Evolutionary conservation across 2,329 filamentous ascomycete genomes (phyloP).

Genomic region (Colletotrichum incanum): DNA sequence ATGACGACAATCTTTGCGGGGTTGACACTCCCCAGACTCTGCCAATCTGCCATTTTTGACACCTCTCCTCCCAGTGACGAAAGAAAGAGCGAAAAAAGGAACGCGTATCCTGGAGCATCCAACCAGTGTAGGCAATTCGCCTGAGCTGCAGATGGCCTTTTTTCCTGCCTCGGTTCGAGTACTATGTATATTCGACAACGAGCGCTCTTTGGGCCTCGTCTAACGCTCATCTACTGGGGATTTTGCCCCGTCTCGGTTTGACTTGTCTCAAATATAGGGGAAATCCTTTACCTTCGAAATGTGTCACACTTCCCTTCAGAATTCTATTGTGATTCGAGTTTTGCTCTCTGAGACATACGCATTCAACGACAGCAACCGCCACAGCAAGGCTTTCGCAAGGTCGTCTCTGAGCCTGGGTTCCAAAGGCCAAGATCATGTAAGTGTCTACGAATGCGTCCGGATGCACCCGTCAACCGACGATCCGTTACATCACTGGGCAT

Average conservation of each 20-base stretch:
- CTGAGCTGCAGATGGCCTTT: constrained; percentile 9
- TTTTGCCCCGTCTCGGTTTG: background rate
- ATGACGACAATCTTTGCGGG: constrained; percentile 44
- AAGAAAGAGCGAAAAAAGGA: constrained; percentile 29
- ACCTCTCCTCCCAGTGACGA: constrained; percentile 3
- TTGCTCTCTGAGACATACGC: constrained; percentile 18
- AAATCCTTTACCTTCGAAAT: background rate
- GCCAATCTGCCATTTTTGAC: background rate
- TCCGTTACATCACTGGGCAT: constrained; percentile 37
- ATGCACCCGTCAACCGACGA: constrained; percentile 25
- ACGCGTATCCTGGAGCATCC: background rate
- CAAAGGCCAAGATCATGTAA: background rate
- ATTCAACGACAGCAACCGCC: constrained; percentile 21
- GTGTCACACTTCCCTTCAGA: background rate
- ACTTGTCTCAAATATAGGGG: constrained; percentile 10
- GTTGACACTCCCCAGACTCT: constrained; percentile 34
- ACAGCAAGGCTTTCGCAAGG: background rate
- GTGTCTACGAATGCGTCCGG: constrained; percentile 28
- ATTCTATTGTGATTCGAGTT: background rate
- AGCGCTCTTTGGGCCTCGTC: background rate
- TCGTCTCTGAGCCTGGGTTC: background rate
- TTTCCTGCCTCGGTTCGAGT: background rate
- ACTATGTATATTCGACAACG: background rate
- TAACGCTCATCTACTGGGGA: constrained; percentile 1
- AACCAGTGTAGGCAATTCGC: constrained; percentile 18